Percentiles rank a stretch among this genome's conserved stretches.
Evolutionary conservation across 2,329 filamentous ascomycete genomes (phyloP).

Genomic region (Pseudopyrenochaeta lycopersici): DNA sequence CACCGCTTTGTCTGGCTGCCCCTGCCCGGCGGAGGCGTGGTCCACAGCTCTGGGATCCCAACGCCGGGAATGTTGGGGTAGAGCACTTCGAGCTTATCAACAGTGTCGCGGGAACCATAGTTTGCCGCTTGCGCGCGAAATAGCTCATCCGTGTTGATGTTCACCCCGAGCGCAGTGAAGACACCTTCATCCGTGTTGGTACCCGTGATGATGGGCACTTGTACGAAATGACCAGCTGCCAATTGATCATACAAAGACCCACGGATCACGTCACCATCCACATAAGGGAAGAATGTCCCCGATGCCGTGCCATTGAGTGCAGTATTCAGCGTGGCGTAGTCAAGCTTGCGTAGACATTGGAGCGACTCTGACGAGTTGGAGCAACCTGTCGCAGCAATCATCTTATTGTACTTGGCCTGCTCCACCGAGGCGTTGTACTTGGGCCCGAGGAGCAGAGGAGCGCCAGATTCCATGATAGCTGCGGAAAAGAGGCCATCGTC

Average conservation of each 20-base stretch:
- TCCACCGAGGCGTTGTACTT: slow-evolving; percentile 67
- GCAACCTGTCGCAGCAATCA: slow-evolving; percentile 59
- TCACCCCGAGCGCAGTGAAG: slow-evolving; percentile 62
- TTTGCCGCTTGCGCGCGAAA: slow-evolving; percentile 42
- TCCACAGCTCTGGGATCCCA: not conserved
- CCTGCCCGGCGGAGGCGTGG: not conserved
- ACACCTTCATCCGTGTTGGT: slow-evolving; percentile 71
- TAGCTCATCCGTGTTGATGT: slow-evolving; percentile 65
- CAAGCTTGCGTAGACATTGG: slow-evolving; percentile 63
- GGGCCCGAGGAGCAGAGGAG: slow-evolving; percentile 34
- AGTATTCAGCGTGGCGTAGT: slow-evolving; percentile 66
- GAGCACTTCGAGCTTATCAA: not conserved
- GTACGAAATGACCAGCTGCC: slow-evolving; percentile 64
- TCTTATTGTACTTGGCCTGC: slow-evolving; percentile 45
- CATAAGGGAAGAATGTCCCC: slow-evolving; percentile 45
- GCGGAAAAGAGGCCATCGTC: slow-evolving; percentile 53
- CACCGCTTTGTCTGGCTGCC: not conserved
- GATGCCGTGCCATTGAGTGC: slow-evolving; percentile 40
- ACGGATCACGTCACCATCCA: slow-evolving; percentile 64
- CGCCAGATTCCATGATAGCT: slow-evolving; percentile 52
- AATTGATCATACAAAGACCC: slow-evolving; percentile 62
- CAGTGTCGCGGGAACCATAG: not conserved
- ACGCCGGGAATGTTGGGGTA: not conserved
- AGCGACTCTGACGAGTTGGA: slow-evolving; percentile 44
- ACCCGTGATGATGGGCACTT: slow-evolving; percentile 68